phyloP scores from a whole-genome alignment of 352 stramenopile genomes.

The Globisporangium middletonii region DNA sequence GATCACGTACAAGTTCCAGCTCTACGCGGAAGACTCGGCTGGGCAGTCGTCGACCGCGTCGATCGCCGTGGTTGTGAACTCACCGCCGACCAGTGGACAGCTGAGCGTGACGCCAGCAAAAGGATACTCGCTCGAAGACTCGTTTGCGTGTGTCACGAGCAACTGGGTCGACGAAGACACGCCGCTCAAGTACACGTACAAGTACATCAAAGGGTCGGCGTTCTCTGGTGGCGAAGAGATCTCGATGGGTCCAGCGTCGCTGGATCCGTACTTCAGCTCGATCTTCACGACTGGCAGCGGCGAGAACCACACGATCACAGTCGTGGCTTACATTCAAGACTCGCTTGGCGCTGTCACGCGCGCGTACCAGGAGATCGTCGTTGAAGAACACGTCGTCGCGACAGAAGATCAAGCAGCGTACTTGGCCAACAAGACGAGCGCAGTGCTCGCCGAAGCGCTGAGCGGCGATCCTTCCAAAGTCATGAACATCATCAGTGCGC shows the following conservation, averaged over 20 bases:
- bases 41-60: conserved; percentile 32
- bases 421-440: conserved; percentile 44
- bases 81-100: conserved; percentile 41
- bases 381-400: conserved; percentile 34
- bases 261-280: conserved; percentile 45
- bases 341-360: conserved; percentile 39
- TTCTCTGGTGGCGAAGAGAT: conserved; percentile 43
- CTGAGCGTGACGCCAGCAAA: conserved; percentile 32
- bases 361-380: conserved; percentile 42
- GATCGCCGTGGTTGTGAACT: conserved; percentile 42
- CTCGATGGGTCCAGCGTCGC: conserved; percentile 42
- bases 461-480: conserved; percentile 54
- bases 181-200: conserved; percentile 65
- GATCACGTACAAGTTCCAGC: conserved; percentile 41
- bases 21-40: conserved; percentile 37
- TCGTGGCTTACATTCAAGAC: conserved; percentile 61
- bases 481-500: conserved; percentile 56
- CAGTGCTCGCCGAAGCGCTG: conserved; percentile 35
- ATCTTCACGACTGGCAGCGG: conserved; percentile 49
- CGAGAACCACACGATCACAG: conserved; percentile 52
- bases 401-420: conserved; percentile 43
- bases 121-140: conserved; percentile 47
- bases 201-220: conserved; percentile 55
- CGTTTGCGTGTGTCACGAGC: conserved; percentile 38
- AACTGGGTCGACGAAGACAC: conserved; percentile 68